Evolutionary conservation across 225 moss, liverwort and hornwort species (phyloP), one percentile per base, ranked within the genome.

Genomic region (Bryum argenteum): DNA sequence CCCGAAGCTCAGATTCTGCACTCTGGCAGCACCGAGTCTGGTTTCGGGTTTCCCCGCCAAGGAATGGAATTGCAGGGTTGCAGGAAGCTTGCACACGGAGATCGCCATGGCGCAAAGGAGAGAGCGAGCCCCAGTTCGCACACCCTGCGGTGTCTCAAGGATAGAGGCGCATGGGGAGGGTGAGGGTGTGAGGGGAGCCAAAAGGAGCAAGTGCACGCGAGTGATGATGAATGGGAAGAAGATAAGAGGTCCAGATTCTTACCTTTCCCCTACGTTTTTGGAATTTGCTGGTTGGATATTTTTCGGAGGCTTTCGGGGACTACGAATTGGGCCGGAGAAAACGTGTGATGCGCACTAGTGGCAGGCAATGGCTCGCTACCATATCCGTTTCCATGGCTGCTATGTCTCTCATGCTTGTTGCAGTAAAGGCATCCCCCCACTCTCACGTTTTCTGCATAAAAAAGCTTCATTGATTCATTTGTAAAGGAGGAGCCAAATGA

Each of bases 81-180:
- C 20, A 1, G 80, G 74, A 33, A 85, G 66, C 67, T 71, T 76
- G 79, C 76, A 79, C 63, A 45, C 1, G 60, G 77, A 79, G 11
- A 74, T 24, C 66, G 85, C 82, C 85, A 85, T 85, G 0, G 38
- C 60, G 58, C 11, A 8, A 20, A 47, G 4, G 48, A 61, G 56
- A 26, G 26, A 26, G 26, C 26, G 26, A 26, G 26, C 26, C 16
- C 33, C 15, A 21, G n/a, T 10, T 10, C 45, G 63, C 21, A 39
- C 5, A 21, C 39, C 26, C 22, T 57, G 65, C 78, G 54, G 64
- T 52, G 40, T 67, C 57, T 56, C 12, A 50, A 41, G 55, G 55
- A 53, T 26, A 18, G 40, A 53, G 26, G 28, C 62, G 13, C 39
- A 1, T 5, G 2, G 17, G 11, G 10, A 7, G 26, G 33, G 3